These are phyloP conservation scores for Naumovozyma castellii DNA, from an alignment of 805 yeast species.

Conservation along the genomic window DNA sequence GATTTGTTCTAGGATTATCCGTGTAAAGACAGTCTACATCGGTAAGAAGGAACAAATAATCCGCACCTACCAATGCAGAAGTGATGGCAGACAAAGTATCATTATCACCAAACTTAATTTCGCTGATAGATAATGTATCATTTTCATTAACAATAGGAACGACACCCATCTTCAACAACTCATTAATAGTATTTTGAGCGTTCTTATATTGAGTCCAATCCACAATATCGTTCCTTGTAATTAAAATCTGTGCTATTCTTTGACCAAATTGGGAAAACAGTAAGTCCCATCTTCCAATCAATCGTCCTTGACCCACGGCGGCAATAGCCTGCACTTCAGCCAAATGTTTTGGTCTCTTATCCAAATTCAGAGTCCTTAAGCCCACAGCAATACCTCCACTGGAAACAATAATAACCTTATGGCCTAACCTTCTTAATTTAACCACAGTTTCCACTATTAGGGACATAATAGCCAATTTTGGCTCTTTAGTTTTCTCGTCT, in stretches of 20 bases:
- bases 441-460: constrained; percentile 84
- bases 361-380: constrained; percentile 58
- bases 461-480: constrained; percentile 85
- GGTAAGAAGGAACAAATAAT: constrained; percentile 81
- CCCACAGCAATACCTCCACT: constrained; percentile 98
- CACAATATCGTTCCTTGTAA: constrained; percentile 87
- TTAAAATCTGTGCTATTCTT: constrained; percentile 81
- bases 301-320: constrained; percentile 88
- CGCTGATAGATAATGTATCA: constrained; percentile 87
- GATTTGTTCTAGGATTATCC: constrained; percentile 81
- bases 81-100: constrained; percentile 94
- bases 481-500: constrained; percentile 83
- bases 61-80: constrained; percentile 90
- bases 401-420: constrained; percentile 77
- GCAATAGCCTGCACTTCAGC: constrained; percentile 88
- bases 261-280: constrained; percentile 78
- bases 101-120: constrained; percentile 95
- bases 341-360: constrained; percentile 62
- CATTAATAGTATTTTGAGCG: constrained; percentile 81
- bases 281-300: constrained; percentile 87
- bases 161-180: constrained; percentile 76
- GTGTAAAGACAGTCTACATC: constrained; percentile 95
- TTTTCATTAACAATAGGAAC: constrained; percentile 96
- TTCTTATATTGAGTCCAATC: constrained; percentile 87
- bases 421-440: constrained; percentile 73